These are phyloP conservation scores for Trichoderma brevicompactum DNA, from an alignment of 2,329 filamentous ascomycete genomes.

Conservation along the genomic window DNA sequence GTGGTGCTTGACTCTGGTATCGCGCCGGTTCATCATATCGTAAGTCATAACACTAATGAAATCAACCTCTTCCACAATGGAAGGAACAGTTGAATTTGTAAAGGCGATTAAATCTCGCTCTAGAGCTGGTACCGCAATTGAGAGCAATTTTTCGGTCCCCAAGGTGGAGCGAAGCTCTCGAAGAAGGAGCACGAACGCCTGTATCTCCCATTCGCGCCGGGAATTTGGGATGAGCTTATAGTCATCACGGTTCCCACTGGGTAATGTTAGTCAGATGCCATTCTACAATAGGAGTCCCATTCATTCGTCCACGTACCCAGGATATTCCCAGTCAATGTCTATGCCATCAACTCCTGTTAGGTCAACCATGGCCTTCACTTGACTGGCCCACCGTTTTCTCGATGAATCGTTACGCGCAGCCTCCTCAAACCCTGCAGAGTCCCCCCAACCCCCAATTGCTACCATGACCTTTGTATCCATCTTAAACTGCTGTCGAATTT, in stretches of 20 bases:
- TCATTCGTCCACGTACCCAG: conserved; percentile 44
- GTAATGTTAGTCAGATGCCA: not conserved
- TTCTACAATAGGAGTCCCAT: not conserved
- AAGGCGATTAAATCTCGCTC: conserved; percentile 70
- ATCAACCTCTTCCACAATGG: conserved; percentile 63
- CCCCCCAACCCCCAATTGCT: conserved; percentile 77
- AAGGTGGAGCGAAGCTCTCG: conserved; percentile 61
- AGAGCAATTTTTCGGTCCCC: conserved; percentile 61
- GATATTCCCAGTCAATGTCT: conserved; percentile 70
- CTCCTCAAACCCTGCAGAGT: conserved; percentile 64
- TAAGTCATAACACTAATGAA: conserved; percentile 73
- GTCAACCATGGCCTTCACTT: conserved; percentile 66
- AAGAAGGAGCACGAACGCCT: conserved; percentile 66
- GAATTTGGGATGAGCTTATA: conserved; percentile 68
- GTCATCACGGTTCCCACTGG: conserved; percentile 68
- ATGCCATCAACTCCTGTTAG: conserved; percentile 67
- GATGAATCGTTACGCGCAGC: conserved; percentile 57
- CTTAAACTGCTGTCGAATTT: conserved; percentile 54
- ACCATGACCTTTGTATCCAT: conserved; percentile 65
- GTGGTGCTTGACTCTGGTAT: conserved; percentile 67
- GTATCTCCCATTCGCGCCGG: conserved; percentile 63
- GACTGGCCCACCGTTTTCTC: conserved; percentile 64
- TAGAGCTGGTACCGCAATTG: conserved; percentile 69
- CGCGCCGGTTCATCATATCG: conserved; percentile 71
- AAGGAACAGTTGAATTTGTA: conserved; percentile 59